Evolutionary conservation across 768 basidiomycete species (phyloP).

Genomic region (Paxillus involutus): DNA sequence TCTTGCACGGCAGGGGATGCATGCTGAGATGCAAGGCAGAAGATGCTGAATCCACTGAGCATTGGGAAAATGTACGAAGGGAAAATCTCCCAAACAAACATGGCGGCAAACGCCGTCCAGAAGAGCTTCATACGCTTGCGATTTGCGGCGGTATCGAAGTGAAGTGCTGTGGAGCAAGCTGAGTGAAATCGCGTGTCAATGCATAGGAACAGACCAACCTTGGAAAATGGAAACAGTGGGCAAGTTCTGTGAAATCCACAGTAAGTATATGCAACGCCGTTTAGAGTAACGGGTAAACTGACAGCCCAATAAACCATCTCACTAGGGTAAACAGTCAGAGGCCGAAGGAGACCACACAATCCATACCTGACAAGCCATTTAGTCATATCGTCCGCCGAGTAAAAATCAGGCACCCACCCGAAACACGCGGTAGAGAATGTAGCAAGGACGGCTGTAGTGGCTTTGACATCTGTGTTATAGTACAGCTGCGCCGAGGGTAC

Average conservation of each 20-base stretch:
- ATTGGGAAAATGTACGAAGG: conserved; percentile 49
- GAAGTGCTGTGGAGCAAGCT: conserved; percentile 42
- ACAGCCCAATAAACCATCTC: conserved; percentile 65
- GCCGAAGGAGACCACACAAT: conserved; percentile 56
- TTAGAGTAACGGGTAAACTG: conserved; percentile 14
- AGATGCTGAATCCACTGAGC: conserved; percentile 59
- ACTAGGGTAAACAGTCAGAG: conserved; percentile 59
- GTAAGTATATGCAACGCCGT: not conserved
- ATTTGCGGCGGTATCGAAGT: conserved; percentile 46
- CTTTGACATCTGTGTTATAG: conserved; percentile 55
- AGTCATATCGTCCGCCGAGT: not conserved
- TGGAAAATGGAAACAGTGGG: conserved; percentile 62
- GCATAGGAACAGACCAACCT: conserved; percentile 30
- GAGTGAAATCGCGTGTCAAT: conserved; percentile 14
- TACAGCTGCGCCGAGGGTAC: conserved; percentile 42
- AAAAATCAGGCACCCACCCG: conserved; percentile 37
- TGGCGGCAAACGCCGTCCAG: conserved; percentile 46
- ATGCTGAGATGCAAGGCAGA: conserved; percentile 54
- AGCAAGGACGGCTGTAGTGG: conserved; percentile 56
- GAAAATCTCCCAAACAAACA: conserved; percentile 28
- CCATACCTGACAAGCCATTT: conserved; percentile 45
- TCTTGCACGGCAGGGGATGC: conserved; percentile 20
- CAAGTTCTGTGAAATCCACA: conserved; percentile 38
- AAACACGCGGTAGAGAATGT: conserved; percentile 67
- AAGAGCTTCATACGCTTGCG: conserved; percentile 51